Evolutionary conservation across 2,329 filamentous ascomycete genomes (phyloP).

Genomic region (Fusarium goolgardi): DNA sequence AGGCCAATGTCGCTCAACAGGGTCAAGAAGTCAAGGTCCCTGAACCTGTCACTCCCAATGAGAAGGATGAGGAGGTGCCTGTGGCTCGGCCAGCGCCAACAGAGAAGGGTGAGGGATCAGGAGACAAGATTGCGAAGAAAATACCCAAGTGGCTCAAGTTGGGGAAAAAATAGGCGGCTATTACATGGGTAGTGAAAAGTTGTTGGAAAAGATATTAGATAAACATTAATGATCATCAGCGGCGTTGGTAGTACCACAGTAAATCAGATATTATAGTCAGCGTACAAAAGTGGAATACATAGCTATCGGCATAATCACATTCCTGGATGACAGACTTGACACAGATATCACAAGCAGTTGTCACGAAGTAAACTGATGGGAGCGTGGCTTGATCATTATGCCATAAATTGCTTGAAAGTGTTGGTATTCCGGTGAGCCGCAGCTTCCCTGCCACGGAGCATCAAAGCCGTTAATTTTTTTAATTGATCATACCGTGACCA

Average conservation of each 20-base stretch:
- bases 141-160: slow-evolving; percentile 79
- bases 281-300: not conserved
- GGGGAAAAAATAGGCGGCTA: slow-evolving; percentile 70
- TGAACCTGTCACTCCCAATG: slow-evolving; percentile 60
- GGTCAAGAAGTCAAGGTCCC: slow-evolving; percentile 76
- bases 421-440: slow-evolving; percentile 53
- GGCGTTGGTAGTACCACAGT: slow-evolving; percentile 25
- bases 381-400: slow-evolving; percentile 42
- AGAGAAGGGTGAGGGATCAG: slow-evolving; percentile 54
- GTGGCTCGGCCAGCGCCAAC: slow-evolving; percentile 46
- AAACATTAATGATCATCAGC: slow-evolving; percentile 21
- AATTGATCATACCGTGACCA: slow-evolving; percentile 52
- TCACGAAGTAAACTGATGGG: slow-evolving; percentile 9
- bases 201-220: not conserved
- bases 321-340: not conserved
- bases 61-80: slow-evolving; percentile 49
- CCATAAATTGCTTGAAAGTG: slow-evolving; percentile 45
- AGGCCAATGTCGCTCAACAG: slow-evolving; percentile 65
- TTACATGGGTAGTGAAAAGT: not conserved
- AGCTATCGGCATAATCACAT: not conserved
- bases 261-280: not conserved
- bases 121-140: slow-evolving; percentile 76
- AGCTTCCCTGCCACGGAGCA: slow-evolving; percentile 49
- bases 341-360: not conserved
- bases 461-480: slow-evolving; percentile 50